A percentile compares a stretch with the other conserved stretches of the same genome.
Conservation (phyloP, 2,329 filamentous ascomycete species). For the Ophidiomyces ophidiicola region DNA sequence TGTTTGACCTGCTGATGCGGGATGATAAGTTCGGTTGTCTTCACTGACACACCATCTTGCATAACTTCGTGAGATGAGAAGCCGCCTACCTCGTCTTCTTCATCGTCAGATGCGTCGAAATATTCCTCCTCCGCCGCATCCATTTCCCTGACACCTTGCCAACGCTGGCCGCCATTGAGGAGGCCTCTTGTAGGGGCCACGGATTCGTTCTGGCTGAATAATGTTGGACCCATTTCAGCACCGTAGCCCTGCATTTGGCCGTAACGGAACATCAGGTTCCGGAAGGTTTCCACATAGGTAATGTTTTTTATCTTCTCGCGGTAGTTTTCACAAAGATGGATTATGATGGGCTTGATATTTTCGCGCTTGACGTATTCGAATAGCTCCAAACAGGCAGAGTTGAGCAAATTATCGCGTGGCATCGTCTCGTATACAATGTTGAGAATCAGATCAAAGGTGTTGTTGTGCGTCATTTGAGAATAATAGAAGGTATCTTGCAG, state of each 20-base stretch:
- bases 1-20: slow-evolving; percentile 29
- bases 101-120: slow-evolving; percentile 79
- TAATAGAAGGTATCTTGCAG: slow-evolving; percentile 87
- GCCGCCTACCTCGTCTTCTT: slow-evolving; percentile 51
- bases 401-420: slow-evolving; percentile 83
- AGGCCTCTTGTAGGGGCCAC: slow-evolving; percentile 36
- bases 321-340: slow-evolving; percentile 73
- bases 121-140: slow-evolving; percentile 85
- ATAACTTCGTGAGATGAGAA: slow-evolving; percentile 10
- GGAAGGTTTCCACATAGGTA: slow-evolving; percentile 76
- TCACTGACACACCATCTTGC: slow-evolving; percentile 4
- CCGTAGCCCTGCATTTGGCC: slow-evolving; percentile 64
- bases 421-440: slow-evolving; percentile 74
- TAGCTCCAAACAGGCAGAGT: slow-evolving; percentile 85
- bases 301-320: slow-evolving; percentile 63
- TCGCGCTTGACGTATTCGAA: slow-evolving; percentile 84
- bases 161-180: slow-evolving; percentile 47
- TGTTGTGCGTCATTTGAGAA: slow-evolving; percentile 67
- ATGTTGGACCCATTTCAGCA: slow-evolving; percentile 47
- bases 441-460: slow-evolving; percentile 71
- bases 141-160: slow-evolving; percentile 65
- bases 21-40: slow-evolving; percentile 12
- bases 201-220: slow-evolving; percentile 60
- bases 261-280: slow-evolving; percentile 59
- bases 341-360: slow-evolving; percentile 65